phyloP scores from a whole-genome alignment of 257 asterid genomes.

The Galeopsis tetrahit region DNA sequence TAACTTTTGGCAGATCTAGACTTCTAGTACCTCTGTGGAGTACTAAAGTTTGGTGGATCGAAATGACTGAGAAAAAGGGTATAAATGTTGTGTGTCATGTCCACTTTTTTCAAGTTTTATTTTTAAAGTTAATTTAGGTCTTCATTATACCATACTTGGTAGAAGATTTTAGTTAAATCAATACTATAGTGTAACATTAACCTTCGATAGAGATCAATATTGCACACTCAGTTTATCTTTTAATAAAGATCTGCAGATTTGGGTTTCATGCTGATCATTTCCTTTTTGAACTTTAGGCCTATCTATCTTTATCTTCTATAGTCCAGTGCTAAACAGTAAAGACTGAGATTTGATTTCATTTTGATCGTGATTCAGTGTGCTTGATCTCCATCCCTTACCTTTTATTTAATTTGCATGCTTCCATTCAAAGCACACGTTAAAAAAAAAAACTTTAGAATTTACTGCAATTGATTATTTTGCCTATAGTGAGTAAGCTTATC shows the following conservation, averaged over 20 bases:
- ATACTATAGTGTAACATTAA: not conserved
- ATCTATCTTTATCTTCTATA: not conserved
- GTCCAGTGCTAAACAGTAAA: not conserved
- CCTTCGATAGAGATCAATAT: not conserved
- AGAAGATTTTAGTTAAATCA: not conserved
- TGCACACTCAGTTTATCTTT: not conserved
- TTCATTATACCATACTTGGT: not conserved
- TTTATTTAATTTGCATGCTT: not conserved
- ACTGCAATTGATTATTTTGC: not conserved
- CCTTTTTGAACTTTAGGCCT: not conserved
- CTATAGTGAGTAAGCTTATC: constrained; percentile 6
- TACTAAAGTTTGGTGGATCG: not conserved
- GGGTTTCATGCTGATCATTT: not conserved
- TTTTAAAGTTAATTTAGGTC: constrained; percentile 10
- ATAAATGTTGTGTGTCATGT: constrained; percentile 23
- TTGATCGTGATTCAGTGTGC: constrained; percentile 6
- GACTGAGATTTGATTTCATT: constrained; percentile 1
- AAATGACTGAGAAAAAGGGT: constrained; percentile 7
- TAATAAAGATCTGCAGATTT: constrained; percentile 9
- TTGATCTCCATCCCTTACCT: constrained; percentile 19
- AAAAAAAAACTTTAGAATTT: not conserved
- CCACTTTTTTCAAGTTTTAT: constrained; percentile 3
- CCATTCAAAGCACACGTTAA: not conserved
- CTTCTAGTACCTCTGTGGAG: constrained; percentile 19
- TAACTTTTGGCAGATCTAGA: not conserved